phyloP scores from a whole-genome alignment of 2,329 filamentous ascomycete genomes.

The Emmonsiellopsis sp. region DNA sequence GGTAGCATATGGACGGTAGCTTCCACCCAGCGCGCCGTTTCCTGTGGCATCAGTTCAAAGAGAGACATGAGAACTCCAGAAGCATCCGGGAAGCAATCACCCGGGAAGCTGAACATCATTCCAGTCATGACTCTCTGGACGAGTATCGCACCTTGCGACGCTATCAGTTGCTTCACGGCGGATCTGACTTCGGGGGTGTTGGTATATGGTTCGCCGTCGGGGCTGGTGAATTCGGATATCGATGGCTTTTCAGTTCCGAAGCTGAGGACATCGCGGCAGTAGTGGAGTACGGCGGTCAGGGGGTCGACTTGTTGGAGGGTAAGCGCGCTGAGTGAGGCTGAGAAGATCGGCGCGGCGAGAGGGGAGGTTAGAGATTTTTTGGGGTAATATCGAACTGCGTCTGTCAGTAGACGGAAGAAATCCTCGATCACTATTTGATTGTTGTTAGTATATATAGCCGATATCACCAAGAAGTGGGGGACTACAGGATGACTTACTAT shows the following conservation, averaged over 20 bases:
- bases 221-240: conserved; percentile 48
- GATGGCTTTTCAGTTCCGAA: conserved; percentile 70
- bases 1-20: conserved; percentile 77
- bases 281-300: conserved; percentile 83
- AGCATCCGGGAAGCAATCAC: conserved; percentile 90
- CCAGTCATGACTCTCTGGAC: conserved; percentile 87
- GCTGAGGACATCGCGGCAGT: conserved; percentile 79
- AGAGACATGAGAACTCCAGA: conserved; percentile 84
- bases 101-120: conserved; percentile 98
- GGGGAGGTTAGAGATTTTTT: conserved; percentile 70
- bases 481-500: conserved; percentile 38
- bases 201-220: conserved; percentile 50
- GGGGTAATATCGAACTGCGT: conserved; percentile 89
- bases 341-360: conserved; percentile 73
- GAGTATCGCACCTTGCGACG: conserved; percentile 63
- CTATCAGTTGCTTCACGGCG: conserved; percentile 63
- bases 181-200: conserved; percentile 62
- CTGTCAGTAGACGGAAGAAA: conserved; percentile 87
- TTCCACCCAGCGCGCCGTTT: conserved; percentile 75
- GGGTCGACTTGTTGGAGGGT: conserved; percentile 87
- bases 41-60: conserved; percentile 74
- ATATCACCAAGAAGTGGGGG: conserved; percentile 8
- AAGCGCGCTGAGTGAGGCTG: conserved; percentile 77
- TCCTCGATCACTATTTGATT: conserved; percentile 66
- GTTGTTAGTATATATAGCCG: neutral